phyloP scores from a whole-genome alignment of 495 filamentous ascomycete genomes.

The Echria macrotheca region DNA sequence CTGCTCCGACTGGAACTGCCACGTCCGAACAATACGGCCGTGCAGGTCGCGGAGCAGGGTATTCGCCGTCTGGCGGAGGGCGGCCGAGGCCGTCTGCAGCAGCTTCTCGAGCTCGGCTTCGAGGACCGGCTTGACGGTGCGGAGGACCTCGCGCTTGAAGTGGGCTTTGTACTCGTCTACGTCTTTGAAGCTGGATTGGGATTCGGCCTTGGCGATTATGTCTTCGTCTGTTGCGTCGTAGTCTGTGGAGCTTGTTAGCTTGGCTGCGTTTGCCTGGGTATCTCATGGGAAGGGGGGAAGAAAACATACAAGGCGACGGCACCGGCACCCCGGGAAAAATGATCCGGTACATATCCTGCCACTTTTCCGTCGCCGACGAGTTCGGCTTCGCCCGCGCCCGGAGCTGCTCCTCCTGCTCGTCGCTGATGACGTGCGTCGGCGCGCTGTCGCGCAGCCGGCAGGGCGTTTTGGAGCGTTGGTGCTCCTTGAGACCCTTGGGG shows the following conservation, averaged over 20 bases:
- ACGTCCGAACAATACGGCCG: constrained; percentile 15
- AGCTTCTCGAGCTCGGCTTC: constrained; percentile 21
- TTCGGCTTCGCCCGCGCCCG: constrained; percentile 18
- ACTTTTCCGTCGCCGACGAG: constrained; percentile 23
- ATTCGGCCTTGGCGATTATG: neutral
- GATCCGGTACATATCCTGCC: constrained; percentile 27
- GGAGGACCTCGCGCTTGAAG: constrained; percentile 18
- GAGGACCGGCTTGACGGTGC: constrained; percentile 14
- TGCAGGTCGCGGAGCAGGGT: constrained; percentile 18
- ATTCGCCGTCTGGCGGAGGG: constrained; percentile 14
- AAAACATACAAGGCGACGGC: constrained; percentile 25
- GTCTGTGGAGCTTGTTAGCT: constrained; percentile 6
- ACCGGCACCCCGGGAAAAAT: constrained; percentile 20
- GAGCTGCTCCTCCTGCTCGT: constrained; percentile 27
- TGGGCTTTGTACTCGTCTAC: constrained; percentile 17
- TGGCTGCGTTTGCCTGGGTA: neutral
- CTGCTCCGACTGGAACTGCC: constrained; percentile 17
- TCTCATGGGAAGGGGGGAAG: neutral
- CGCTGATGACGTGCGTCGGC: constrained; percentile 19
- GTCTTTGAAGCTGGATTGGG: constrained; percentile 6
- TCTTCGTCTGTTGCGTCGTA: constrained; percentile 12
- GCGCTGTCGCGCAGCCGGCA: constrained; percentile 23
- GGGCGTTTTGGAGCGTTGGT: constrained; percentile 33
- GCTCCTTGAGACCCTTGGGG: constrained; percentile 29
- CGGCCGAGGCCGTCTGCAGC: constrained; percentile 14